Evolutionary conservation across 2,329 filamentous ascomycete genomes (phyloP), one percentile per base, ranked within the genome.

Genomic region (Microdochium nivale): DNA sequence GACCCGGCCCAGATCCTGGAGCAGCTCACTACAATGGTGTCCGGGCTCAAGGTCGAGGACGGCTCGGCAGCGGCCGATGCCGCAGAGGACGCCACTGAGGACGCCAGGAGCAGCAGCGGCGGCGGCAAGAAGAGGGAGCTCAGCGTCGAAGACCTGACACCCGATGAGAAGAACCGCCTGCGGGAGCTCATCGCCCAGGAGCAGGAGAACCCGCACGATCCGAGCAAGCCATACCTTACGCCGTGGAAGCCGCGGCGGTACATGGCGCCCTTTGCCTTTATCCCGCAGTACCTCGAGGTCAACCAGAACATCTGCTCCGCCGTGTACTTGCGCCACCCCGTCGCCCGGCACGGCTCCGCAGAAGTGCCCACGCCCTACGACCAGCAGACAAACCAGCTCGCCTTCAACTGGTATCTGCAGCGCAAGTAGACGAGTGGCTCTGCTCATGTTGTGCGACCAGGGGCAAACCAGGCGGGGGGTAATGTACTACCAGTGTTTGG

Each of bases 251-350:
- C 94, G 13, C 80, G 90, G 52, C 79, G 86, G 50, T 97, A 81
- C 70, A 95, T 99, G 88, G 78, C 81, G 49, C 84, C 91, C 0
- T 99, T 99, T 70, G 90, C 91, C 24, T 96, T 96, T 70, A 90
- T 99, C 59, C 94, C 94, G 11, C 78, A 88, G 51, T 99, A 97
- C 69, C 81, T 99, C 54, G 95, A 99, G 73, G 94, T 99, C 60
- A 96, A 97, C 76, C 94, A 95, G 69, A 95, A 91, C 64, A 87
- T 97, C 62, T 99, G 94, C 70, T 86, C 91, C 1, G 94, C 94
- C 11, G 90, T 99, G 40, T 99, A 99, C 68, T 73, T 99, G 55
- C 81, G 94, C 53, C 92, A 99, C 73, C 94, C 94, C 0, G 92
- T 97, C 44, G 94, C 90, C 25, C 79, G 91, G 54, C 86, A 86